Evolutionary conservation across 305 asterid genomes (phyloP), one percentile per base, ranked within the genome.

Genomic region (Fraxinus greggii): DNA sequence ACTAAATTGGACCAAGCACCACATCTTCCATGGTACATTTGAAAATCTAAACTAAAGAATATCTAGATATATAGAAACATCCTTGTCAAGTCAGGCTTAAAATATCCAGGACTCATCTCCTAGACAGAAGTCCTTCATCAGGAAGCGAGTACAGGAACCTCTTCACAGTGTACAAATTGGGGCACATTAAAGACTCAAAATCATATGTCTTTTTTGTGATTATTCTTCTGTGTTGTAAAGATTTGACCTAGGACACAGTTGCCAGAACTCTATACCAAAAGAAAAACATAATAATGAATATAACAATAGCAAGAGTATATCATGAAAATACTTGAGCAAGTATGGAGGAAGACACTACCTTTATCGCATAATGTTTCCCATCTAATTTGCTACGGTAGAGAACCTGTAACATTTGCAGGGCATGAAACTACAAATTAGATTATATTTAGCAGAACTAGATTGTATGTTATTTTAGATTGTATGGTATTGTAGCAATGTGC

Each of bases 321-420:
- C 63, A 24, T 65, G 73, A 61, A 51, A 78, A 24, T 48, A 72
- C 48, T 9, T 80, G 36, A 78, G 80, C 76, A 93, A 78, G 80
- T 26, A 85, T 28, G 65, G 70, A 7, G 24, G 75, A n/a, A 74
- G 80, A 78, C 28, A 48, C 78, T 88, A 97, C 99, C 97, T 97
- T 97, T 83, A 97, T 92, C 1, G 99, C 99, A 87, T 95, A 97
- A 85, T 95, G 85, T 61, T 91, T 88, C 73, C 93, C 98, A 86
- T 97, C 97, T 54, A 54, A 70, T 78, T 82, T 86, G 86, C 89
- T 97, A 81, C 90, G 92, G 76, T 97, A 97, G 76, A 97, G 98
- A 79, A 95, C 98, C 99, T 97, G 88, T 73, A 69, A 79, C 81
- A 88, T 80, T 86, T 40, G 75, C 85, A 84, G 36, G 40, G 77